Conservation (phyloP, 305 asterid genomes). For the Rubia tinctorum region DNA sequence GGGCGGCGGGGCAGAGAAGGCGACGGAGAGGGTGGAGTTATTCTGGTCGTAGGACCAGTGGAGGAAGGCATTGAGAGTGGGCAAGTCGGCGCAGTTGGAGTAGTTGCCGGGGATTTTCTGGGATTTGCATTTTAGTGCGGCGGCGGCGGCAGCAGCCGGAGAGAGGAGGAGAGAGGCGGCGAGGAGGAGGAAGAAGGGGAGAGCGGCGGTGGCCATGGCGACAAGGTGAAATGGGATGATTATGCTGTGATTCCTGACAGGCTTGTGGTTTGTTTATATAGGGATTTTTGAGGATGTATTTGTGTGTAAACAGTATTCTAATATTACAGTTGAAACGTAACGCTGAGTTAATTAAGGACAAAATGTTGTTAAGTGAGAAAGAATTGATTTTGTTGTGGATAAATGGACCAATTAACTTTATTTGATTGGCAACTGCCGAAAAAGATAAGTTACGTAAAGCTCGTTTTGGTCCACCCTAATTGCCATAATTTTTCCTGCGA, state of each 20-base stretch:
- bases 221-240: not conserved
- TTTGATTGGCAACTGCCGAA: no score
- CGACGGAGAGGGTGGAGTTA: slow-evolving; percentile 47
- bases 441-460: no score
- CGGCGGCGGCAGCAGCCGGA: slow-evolving; percentile 35
- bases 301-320: no score
- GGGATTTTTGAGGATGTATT: not conserved
- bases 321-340: not conserved
- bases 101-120: slow-evolving; percentile 35
- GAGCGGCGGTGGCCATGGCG: not conserved
- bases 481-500: no score
- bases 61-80: slow-evolving; percentile 45
- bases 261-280: not conserved
- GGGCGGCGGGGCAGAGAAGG: slow-evolving; percentile 57
- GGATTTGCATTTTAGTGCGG: slow-evolving; percentile 42
- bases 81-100: slow-evolving; percentile 51
- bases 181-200: slow-evolving; percentile 18
- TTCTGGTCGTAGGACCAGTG: slow-evolving; percentile 55
- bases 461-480: no score
- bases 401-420: no score
- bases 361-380: not conserved
- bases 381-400: not conserved
- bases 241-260: not conserved
- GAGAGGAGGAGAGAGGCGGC: slow-evolving; percentile 30
- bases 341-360: not conserved